Percentiles rank a stretch among this genome's conserved stretches.
Evolutionary conservation across 2,329 filamentous ascomycete species (phyloP).

Genomic region (Diaporthe longicolla): DNA sequence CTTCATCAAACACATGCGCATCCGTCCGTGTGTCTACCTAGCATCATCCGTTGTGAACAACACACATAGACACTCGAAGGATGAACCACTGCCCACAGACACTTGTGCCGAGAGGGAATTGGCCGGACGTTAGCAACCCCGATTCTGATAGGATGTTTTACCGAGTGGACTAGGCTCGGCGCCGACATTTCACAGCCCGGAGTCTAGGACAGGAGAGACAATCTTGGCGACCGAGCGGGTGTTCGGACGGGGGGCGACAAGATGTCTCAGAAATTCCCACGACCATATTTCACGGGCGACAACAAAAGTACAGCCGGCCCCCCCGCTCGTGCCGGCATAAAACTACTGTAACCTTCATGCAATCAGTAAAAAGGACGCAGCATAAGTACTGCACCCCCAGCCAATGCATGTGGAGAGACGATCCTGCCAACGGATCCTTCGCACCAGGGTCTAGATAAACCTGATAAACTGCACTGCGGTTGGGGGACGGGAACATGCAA

Average conservation of each 20-base stretch:
- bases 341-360: background rate
- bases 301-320: background rate
- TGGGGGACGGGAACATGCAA: background rate
- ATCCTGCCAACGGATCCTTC: background rate
- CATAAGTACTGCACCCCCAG: background rate
- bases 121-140: background rate
- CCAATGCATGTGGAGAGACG: background rate
- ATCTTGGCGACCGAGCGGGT: slow-evolving; percentile 17
- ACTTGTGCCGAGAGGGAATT: background rate
- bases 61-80: background rate
- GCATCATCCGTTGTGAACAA: background rate
- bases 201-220: background rate
- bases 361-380: background rate
- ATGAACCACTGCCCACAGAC: background rate
- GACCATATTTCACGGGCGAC: background rate
- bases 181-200: background rate
- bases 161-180: background rate
- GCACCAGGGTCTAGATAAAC: too few species aligned
- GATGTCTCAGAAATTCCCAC: background rate
- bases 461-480: background rate
- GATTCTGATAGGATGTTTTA: background rate
- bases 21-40: background rate
- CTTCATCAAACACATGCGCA: background rate
- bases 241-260: slow-evolving; percentile 22
- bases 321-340: background rate